Evolutionary conservation across 768 basidiomycete genomes (phyloP).

Genomic region (Tephrocybe rancida): DNA sequence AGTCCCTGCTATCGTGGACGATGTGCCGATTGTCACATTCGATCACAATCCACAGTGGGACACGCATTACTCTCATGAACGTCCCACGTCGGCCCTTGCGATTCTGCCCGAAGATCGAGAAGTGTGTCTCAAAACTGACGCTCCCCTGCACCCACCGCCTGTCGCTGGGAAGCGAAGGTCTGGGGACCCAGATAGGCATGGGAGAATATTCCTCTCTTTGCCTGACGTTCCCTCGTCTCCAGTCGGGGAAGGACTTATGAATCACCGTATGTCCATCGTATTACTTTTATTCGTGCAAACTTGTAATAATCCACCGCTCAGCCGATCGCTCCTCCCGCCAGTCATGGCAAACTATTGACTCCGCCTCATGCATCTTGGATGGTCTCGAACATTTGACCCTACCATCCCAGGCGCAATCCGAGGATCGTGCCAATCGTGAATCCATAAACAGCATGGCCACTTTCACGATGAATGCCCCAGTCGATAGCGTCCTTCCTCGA

Average conservation of each 20-base stretch:
- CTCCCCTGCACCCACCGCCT: constrained; percentile 8
- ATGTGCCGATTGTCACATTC: constrained; percentile 38
- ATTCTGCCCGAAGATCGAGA: constrained; percentile 57
- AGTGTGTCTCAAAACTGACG: constrained; percentile 21
- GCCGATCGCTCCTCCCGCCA: constrained; percentile 34
- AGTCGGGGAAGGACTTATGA: constrained; percentile 4
- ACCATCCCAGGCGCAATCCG: constrained; percentile 34
- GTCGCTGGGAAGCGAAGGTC: constrained; percentile 10
- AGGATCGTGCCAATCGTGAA: constrained; percentile 33
- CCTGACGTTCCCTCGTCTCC: constrained; percentile 12
- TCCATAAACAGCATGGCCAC: constrained; percentile 61
- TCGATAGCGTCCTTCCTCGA: constrained; percentile 57
- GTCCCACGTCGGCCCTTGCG: constrained; percentile 38
- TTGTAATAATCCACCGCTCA: not conserved
- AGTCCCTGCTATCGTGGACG: constrained; percentile 38
- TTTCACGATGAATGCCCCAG: constrained; percentile 56
- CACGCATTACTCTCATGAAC: constrained; percentile 23
- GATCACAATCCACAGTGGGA: constrained; percentile 42
- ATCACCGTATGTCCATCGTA: constrained; percentile 2
- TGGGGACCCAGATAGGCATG: constrained; percentile 13
- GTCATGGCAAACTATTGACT: constrained; percentile 47
- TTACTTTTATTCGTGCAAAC: not conserved
- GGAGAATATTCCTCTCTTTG: constrained; percentile 16
- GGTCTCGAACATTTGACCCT: constrained; percentile 37
- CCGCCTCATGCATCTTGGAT: constrained; percentile 40